These are phyloP conservation scores for Licmophora abbreviata DNA, from an alignment of 108 stramenopile species.

Conservation along the genomic window DNA sequence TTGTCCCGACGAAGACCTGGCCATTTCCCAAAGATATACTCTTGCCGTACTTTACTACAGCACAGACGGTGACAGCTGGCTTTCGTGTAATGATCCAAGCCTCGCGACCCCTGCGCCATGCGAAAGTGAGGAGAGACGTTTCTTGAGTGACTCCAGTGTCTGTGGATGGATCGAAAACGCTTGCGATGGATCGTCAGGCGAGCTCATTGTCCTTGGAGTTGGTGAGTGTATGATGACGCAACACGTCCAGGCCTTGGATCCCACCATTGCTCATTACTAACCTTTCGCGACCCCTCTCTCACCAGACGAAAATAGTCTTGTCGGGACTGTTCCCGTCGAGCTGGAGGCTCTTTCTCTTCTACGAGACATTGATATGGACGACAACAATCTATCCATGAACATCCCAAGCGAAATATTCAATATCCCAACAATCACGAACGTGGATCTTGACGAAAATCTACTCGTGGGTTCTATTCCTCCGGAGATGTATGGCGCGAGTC, in stretches of 20 bases:
- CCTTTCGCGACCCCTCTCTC: neutral
- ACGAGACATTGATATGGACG: slow-evolving; percentile 3
- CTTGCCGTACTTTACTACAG: slow-evolving; percentile 36
- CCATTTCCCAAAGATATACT: slow-evolving; percentile 36
- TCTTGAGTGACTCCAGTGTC: slow-evolving; percentile 26
- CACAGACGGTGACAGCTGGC: slow-evolving; percentile 42
- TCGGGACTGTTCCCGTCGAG: slow-evolving; percentile 23
- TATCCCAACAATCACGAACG: neutral
- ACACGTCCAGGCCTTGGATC: neutral
- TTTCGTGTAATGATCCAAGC: slow-evolving; percentile 8
- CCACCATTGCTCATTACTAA: neutral
- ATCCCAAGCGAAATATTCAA: neutral
- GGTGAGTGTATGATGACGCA: slow-evolving; percentile 17
- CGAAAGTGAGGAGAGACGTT: neutral
- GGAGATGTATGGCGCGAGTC: slow-evolving; percentile 9
- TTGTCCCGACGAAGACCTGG: slow-evolving; percentile 34
- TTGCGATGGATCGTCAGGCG: slow-evolving; percentile 18
- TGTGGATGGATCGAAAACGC: slow-evolving; percentile 38
- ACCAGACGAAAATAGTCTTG: slow-evolving; percentile 25
- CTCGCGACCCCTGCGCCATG: neutral
- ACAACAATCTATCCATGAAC: slow-evolving; percentile 14
- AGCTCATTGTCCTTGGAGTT: slow-evolving; percentile 21
- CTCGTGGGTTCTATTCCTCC: slow-evolving; percentile 25
- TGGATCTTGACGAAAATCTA: slow-evolving; percentile 25
- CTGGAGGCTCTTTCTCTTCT: neutral